Conservation (phyloP, 1,139 yeast genomes). For the Kazachstania sp. region DNA sequence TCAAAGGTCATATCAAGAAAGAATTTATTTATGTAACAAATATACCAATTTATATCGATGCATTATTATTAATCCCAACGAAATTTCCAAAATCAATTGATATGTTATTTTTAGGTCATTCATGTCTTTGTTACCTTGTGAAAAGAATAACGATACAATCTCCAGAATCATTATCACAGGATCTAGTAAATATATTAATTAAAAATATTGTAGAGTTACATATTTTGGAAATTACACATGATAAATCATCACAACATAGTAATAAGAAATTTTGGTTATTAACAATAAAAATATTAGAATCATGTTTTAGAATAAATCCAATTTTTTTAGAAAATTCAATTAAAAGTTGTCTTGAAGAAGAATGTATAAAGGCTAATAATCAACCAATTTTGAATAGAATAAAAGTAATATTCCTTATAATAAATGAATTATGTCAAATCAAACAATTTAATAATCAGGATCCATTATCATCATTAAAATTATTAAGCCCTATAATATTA, state of each 20-base stretch:
- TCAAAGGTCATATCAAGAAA: conserved; percentile 64
- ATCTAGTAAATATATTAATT: conserved; percentile 11
- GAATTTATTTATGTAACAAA: conserved; percentile 49
- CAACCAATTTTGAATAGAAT: conserved; percentile 5
- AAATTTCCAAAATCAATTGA: conserved; percentile 37
- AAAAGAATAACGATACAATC: conserved; percentile 74
- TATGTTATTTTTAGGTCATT: conserved; percentile 46
- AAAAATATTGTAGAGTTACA: conserved; percentile 11
- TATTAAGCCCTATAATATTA: conserved; percentile 15
- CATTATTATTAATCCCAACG: conserved; percentile 34
- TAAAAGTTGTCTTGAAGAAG: conserved; percentile 6
- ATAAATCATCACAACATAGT: conserved; percentile 4
- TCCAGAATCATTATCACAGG: conserved; percentile 41
- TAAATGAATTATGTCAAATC: conserved; percentile 18
- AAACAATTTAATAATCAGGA: conserved; percentile 13
- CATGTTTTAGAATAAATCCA: conserved; percentile 25
- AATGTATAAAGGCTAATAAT: conserved; percentile 2
- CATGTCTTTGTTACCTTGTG: conserved; percentile 64
- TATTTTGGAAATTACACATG: not conserved
- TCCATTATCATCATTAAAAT: conserved; percentile 12
- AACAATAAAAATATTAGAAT: conserved; percentile 26
- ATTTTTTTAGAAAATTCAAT: conserved; percentile 9
- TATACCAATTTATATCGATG: conserved; percentile 50
- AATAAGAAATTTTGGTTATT: conserved; percentile 26
- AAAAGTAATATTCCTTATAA: conserved; percentile 14